Evolutionary conservation across 1,139 yeast species (phyloP), one percentile per base, ranked within the genome.

Genomic region (Scheffersomyces titani): DNA sequence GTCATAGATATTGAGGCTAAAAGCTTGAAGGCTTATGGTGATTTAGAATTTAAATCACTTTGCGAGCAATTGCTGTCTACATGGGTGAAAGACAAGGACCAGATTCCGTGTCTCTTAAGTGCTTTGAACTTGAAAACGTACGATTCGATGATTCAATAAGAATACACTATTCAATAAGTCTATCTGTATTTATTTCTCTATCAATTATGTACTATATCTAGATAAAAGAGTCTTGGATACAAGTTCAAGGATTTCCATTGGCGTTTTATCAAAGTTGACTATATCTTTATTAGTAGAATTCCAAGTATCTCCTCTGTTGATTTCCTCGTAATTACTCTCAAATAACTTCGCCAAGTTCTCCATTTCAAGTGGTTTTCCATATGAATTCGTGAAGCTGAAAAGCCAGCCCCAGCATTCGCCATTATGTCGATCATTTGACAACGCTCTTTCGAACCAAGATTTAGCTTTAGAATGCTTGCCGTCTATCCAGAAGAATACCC

Each of bases 371-470:
- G 57, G 55, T 1, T 61, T 59, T 0, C 78, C 78, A 53, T 69
- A 63, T 30, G 65, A 69, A 6, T 55, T 52, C 44, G 61, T 55
- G 57, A 70, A 86, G 49, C 81, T 78, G 65, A 82, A 84, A 53
- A 81, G 70, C 90, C 93, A 89, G 0, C 85, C 84, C 92, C 97
- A 92, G 5, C 81, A 72, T 69, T 93, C 98, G 3, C 97, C 98
- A 67, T 79, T 82, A 18, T 72, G 74, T 0, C 75, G 70, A 58
- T 88, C 86, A 46, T 76, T 77, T 13, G 51, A 56, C 19, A 87
- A 67, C 3, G 96, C 89, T 54, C 92, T 80, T 51, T 88, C 88
- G 61, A 92, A 84, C 94, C 97, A 93, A 18, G 86, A 80, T 56
- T 78, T 76, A 0, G 97, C 92, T 62, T 87, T 88, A 1, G 81